Evolutionary conservation across 441 rosid genomes (phyloP).

Genomic region (Erodium trifolium): DNA sequence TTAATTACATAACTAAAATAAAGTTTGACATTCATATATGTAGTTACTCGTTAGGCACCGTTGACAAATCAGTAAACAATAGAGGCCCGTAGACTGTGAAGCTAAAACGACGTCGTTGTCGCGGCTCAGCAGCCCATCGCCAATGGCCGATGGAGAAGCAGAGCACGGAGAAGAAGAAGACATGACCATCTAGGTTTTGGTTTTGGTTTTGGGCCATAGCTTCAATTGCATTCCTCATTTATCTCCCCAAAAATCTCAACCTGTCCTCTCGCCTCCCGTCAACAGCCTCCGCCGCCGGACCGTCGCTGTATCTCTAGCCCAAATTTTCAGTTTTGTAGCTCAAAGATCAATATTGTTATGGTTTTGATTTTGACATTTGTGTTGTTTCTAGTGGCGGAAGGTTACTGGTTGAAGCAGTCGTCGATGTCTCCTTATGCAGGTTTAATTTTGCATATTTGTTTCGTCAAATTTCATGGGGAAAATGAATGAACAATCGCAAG

Average conservation of each 20-base stretch:
- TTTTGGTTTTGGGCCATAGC: slow-evolving; percentile 48
- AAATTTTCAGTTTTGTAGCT: background rate
- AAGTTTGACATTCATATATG: too few relatives aligned
- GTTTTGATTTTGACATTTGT: slow-evolving; percentile 4
- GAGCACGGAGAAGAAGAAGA: slow-evolving; percentile 14
- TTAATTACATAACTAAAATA: too few relatives aligned
- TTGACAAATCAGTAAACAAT: too few relatives aligned
- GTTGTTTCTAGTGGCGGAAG: slow-evolving; percentile 41
- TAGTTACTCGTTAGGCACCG: too few relatives aligned
- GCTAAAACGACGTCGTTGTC: too few relatives aligned
- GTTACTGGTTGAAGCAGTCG: slow-evolving; percentile 54
- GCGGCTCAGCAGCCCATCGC: background rate
- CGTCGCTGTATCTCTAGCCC: slow-evolving; percentile 15
- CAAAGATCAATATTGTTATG: background rate
- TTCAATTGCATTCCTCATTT: slow-evolving; percentile 48
- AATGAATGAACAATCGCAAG: too few relatives aligned
- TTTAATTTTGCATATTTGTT: background rate
- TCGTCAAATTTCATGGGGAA: background rate
- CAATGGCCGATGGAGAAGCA: background rate
- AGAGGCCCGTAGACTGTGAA: too few relatives aligned
- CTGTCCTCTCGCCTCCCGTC: slow-evolving; percentile 81
- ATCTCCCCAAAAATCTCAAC: slow-evolving; percentile 52
- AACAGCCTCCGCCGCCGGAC: slow-evolving; percentile 92
- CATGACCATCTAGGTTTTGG: slow-evolving; percentile 30
- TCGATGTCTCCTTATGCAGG: slow-evolving; percentile 56